Percentiles rank a stretch among this genome's conserved stretches.
These are phyloP conservation scores for Trichoderma lentiforme DNA, from an alignment of 2,329 filamentous ascomycete species.

Conservation along the genomic window DNA sequence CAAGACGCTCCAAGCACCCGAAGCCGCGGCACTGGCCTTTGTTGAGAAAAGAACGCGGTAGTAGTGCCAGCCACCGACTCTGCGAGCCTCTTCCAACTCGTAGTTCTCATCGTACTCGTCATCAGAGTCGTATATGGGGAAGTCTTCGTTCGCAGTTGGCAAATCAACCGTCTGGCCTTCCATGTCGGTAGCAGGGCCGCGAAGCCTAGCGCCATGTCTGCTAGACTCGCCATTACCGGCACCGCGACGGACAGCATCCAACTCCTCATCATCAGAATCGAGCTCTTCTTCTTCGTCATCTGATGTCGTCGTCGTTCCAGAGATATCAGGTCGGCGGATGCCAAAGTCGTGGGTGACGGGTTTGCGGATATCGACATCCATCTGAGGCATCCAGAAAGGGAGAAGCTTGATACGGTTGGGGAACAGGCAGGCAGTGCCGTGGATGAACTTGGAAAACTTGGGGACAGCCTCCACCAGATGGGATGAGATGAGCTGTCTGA, in stretches of 20 bases:
- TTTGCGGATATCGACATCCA: slow-evolving; percentile 97
- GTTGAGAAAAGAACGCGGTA: slow-evolving; percentile 56
- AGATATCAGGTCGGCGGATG: slow-evolving; percentile 75
- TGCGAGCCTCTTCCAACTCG: slow-evolving; percentile 71
- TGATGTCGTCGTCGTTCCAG: slow-evolving; percentile 72
- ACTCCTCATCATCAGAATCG: slow-evolving; percentile 64
- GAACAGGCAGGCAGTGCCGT: slow-evolving; percentile 85
- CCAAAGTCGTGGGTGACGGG: slow-evolving; percentile 85
- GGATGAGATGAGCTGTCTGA: slow-evolving; percentile 85
- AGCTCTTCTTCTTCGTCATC: slow-evolving; percentile 71
- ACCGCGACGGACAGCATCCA: slow-evolving; percentile 16
- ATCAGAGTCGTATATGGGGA: slow-evolving; percentile 81
- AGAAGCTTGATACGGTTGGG: slow-evolving; percentile 83
- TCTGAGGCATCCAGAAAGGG: slow-evolving; percentile 97
- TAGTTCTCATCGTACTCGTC: slow-evolving; percentile 76
- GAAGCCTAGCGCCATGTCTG: slow-evolving; percentile 35
- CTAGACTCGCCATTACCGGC: slow-evolving; percentile 36
- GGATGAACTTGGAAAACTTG: slow-evolving; percentile 99
- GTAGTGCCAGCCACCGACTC: slow-evolving; percentile 74
- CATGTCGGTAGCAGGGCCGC: slow-evolving; percentile 58
- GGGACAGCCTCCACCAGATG: slow-evolving; percentile 98
- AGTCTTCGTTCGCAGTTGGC: slow-evolving; percentile 62
- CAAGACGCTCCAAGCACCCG: slow-evolving; percentile 42
- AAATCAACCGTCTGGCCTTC: slow-evolving; percentile 77
- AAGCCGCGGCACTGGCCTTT: slow-evolving; percentile 43